Percentiles rank a stretch among this genome's conserved stretches.
Evolutionary conservation across 2,329 filamentous ascomycete genomes (phyloP).

Genomic region (Penicillium verrucosum): DNA sequence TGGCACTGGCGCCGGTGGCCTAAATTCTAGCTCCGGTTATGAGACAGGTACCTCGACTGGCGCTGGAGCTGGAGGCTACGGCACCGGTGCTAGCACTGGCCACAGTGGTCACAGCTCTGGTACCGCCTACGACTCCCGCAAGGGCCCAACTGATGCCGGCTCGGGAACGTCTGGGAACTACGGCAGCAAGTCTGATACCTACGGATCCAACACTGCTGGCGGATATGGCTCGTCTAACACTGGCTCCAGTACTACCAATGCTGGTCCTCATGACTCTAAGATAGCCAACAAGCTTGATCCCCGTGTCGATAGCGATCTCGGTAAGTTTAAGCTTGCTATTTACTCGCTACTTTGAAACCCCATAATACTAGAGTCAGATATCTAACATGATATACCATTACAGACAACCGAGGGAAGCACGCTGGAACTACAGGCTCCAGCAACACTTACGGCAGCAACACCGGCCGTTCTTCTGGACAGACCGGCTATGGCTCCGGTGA

Average conservation of each 20-base stretch:
- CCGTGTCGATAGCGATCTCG: conserved; percentile 29
- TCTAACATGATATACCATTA: neutral
- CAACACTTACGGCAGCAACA: no score
- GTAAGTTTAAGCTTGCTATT: conserved; percentile 6
- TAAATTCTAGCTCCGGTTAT: neutral
- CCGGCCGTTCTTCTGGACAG: neutral
- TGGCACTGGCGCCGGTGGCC: neutral
- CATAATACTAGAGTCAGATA: no score
- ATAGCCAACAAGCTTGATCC: conserved; percentile 52
- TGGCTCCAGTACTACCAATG: conserved; percentile 9
- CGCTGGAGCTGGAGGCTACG: neutral
- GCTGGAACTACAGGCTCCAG: neutral
- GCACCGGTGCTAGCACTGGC: neutral
- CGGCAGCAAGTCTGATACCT: neutral
- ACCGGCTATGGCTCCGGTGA: neutral
- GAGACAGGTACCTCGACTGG: neutral
- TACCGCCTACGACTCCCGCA: conserved; percentile 2
- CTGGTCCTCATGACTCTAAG: conserved; percentile 45
- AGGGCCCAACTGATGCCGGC: neutral
- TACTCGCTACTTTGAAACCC: no score
- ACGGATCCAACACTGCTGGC: conserved; percentile 3
- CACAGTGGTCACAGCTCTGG: neutral
- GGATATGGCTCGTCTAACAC: conserved; percentile 11
- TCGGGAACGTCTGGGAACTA: conserved; percentile 1
- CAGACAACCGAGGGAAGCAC: conserved; percentile 3